Conservation (phyloP, 2,329 filamentous ascomycete genomes). For the Trichoderma oligosporum region DNA sequence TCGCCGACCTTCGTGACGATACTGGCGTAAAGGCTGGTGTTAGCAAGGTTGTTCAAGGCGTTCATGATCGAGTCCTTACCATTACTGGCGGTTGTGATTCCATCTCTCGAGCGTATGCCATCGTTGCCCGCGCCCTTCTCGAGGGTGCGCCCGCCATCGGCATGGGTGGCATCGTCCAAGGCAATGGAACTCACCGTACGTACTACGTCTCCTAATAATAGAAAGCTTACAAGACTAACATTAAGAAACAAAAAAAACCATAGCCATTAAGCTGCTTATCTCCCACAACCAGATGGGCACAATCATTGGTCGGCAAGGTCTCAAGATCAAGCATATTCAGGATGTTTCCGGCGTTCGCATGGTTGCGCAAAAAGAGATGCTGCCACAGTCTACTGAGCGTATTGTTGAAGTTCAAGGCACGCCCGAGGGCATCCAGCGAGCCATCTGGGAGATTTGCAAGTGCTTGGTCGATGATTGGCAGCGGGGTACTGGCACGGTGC, state of each 20-base stretch:
- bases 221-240: neutral
- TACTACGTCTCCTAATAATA: conserved; percentile 1
- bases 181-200: conserved; percentile 88
- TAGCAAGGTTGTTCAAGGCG: conserved; percentile 96
- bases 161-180: conserved; percentile 86
- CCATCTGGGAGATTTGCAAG: conserved; percentile 98
- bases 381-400: conserved; percentile 95
- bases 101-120: conserved; percentile 86
- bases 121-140: conserved; percentile 85
- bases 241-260: neutral
- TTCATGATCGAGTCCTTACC: conserved; percentile 94
- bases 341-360: conserved; percentile 95
- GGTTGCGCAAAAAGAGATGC: conserved; percentile 99
- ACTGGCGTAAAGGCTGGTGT: conserved; percentile 97
- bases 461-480: conserved; percentile 98
- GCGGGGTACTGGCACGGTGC: conserved; percentile 90
- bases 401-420: conserved; percentile 96
- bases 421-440: conserved; percentile 91
- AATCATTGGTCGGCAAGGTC: conserved; percentile 91
- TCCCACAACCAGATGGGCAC: conserved; percentile 99
- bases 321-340: conserved; percentile 99
- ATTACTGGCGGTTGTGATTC: conserved; percentile 87
- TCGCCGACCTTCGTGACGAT: conserved; percentile 93
- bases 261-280: conserved; percentile 95
- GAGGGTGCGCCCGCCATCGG: conserved; percentile 93